A percentile compares a stretch with the other conserved stretches of the same genome.
Evolutionary conservation across 805 yeast species (phyloP).

Genomic region (Candida patagonica): DNA sequence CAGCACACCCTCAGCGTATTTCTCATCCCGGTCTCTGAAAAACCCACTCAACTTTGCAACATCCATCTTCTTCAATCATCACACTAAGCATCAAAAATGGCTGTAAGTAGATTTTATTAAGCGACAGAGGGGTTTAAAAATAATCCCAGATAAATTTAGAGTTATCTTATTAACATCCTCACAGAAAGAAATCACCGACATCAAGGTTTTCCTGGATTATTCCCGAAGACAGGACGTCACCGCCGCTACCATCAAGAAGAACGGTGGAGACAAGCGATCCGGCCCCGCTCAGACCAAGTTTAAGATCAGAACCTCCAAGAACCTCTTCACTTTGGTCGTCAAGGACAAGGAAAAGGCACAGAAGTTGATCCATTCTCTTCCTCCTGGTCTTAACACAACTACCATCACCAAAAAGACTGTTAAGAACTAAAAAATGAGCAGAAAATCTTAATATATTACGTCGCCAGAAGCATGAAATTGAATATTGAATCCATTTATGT

Average conservation of each 20-base stretch:
- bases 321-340: constrained; percentile 92
- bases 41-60: constrained; percentile 1
- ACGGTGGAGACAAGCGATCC: constrained; percentile 50
- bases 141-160: not conserved
- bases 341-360: constrained; percentile 94
- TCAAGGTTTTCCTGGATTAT: constrained; percentile 94
- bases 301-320: constrained; percentile 75
- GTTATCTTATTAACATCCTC: not conserved
- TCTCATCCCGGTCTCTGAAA: not conserved
- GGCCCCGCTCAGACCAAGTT: constrained; percentile 78
- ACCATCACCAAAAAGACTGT: constrained; percentile 12
- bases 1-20: too few species aligned
- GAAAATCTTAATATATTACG: not conserved
- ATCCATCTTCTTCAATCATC: not conserved
- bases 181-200: constrained; percentile 78
- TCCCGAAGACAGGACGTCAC: constrained; percentile 78
- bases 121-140: not conserved
- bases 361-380: constrained; percentile 95
- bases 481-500: too few species aligned
- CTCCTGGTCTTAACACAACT: constrained; percentile 47
- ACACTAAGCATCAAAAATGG: constrained; percentile 2
- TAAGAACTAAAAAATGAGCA: constrained; percentile 2
- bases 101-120: constrained; percentile 3
- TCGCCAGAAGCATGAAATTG: too few species aligned
- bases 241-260: constrained; percentile 89